Percentiles rank a stretch among this genome's conserved stretches.
Evolutionary conservation across 768 basidiomycete genomes (phyloP).

Genomic region (Lenzites betulinus): DNA sequence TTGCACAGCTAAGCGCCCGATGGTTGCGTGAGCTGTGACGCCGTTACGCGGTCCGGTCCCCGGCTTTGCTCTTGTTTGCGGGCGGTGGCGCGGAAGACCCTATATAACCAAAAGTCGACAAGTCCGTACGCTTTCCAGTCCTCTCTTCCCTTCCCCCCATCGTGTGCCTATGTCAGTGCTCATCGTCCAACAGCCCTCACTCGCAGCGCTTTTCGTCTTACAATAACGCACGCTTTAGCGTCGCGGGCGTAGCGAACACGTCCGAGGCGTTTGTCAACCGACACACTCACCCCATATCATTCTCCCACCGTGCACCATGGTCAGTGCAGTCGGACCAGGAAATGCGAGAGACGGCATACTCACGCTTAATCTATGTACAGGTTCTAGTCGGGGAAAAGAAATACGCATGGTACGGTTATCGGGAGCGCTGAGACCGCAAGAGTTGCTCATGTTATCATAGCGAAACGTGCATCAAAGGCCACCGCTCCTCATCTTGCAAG

Average conservation of each 20-base stretch:
- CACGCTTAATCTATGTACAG: conserved; percentile 35
- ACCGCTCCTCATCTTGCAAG: conserved; percentile 86
- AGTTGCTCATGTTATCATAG: conserved; percentile 39
- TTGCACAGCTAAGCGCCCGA: conserved; percentile 9
- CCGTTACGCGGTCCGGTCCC: conserved; percentile 16
- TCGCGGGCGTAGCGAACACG: conserved; percentile 57
- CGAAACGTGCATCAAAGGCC: conserved; percentile 93
- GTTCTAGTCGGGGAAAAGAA: conserved; percentile 75
- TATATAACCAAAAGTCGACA: not conserved
- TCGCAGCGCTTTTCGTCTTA: conserved; percentile 29
- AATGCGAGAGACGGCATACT: conserved; percentile 7
- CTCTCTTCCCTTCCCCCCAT: conserved; percentile 9
- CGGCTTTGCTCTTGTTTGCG: conserved; percentile 8
- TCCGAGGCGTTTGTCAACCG: conserved; percentile 30
- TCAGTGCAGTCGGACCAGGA: conserved; percentile 25
- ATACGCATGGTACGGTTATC: conserved; percentile 68
- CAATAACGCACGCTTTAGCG: conserved; percentile 56
- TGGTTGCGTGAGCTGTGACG: conserved; percentile 5
- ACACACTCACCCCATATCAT: conserved; percentile 6
- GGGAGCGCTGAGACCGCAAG: conserved; percentile 14
- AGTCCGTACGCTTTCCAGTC: not conserved
- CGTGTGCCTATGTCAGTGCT: conserved; percentile 23
- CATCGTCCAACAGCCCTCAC: conserved; percentile 16
- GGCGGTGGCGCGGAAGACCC: conserved; percentile 8
- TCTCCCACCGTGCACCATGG: conserved; percentile 43